Base-by-base conservation (phyloP, 75 land plant genomes). In the Pinus albicaulis region DNA sequence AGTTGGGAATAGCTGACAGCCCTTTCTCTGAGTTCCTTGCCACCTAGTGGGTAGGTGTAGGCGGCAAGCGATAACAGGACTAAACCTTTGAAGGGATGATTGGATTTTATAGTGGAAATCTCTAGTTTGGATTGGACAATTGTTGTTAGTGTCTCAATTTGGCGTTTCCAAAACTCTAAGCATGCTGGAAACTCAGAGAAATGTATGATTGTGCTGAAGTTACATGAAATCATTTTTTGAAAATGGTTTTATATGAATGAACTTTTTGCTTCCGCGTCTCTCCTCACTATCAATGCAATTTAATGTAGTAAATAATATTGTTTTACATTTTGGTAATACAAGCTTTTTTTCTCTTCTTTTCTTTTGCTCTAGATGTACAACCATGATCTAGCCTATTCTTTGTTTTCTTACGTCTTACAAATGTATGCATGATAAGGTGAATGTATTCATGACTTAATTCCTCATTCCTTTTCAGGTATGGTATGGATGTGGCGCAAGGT, bases 401-500 rank as follows among this genome's bases (percentile, higher is more conserved):
- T 68, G 48, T 5, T 7, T 68, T 12, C 41, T 38, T 20, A 38
- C n/a, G 11, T 68, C 23, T 38, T 20, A 20, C 41, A 68, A 20
- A 36, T 68, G 52, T 68, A 68, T 3, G 13, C 48, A 36, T 13
- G 53, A 68, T 38, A 38, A 3, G 22, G 14, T 68, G 31, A 16
- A 12, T 20, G 4, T 41, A 3, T 41, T 68, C 52, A 38, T 20
- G 12, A 68, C 71, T 68, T 20, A n/a, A 19, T 7, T 44, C 71
- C 52, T 64, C 23, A 5, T 55, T 72, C 53, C 0, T 38, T 36
- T 31, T 28, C 85, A 97, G 99, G 78, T 95, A 97, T 84, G 92
- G 91, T 20, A 72, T 82, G 24, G 82, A 91, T 41, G 71, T 95
- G 65, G 95, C 86, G 74, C 91, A 86, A 56, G 98, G 86, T 60